A percentile compares a stretch with the other conserved stretches of the same genome.
Evolutionary conservation across 257 asterid genomes (phyloP).

Genomic region (Solanum paucissectum): DNA sequence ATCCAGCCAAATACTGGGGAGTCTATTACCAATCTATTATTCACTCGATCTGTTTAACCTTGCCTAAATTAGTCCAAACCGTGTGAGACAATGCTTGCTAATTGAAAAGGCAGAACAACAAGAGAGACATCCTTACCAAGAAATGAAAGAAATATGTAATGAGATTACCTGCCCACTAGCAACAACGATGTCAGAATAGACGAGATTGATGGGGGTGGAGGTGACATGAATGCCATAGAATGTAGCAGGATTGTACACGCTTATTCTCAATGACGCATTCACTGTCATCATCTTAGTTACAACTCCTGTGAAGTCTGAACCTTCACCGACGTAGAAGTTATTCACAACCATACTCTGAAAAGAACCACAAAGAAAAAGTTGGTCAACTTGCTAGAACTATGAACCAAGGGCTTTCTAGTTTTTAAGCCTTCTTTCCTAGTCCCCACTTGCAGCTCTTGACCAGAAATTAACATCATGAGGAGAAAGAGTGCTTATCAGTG

Average conservation of each 20-base stretch:
- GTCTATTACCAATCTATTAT: background rate
- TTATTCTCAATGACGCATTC: constrained; percentile 69
- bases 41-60: background rate
- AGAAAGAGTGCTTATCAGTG: background rate
- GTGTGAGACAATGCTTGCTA: background rate
- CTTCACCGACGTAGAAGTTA: constrained; percentile 64
- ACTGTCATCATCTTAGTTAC: constrained; percentile 61
- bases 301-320: constrained; percentile 77
- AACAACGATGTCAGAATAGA: constrained; percentile 60
- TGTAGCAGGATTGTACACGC: constrained; percentile 79
- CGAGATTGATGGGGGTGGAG: constrained; percentile 65
- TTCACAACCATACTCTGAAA: constrained; percentile 63
- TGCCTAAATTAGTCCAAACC: background rate
- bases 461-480: background rate
- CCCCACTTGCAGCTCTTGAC: background rate
- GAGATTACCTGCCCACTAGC: constrained; percentile 70
- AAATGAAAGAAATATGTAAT: background rate
- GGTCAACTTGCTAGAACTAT: background rate
- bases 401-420: background rate
- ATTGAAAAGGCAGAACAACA: background rate
- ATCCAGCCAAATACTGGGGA: background rate
- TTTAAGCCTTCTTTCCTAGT: background rate
- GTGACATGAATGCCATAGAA: constrained; percentile 81
- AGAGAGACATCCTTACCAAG: background rate
- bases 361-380: background rate